phyloP scores from a whole-genome alignment of 1,139 yeast genomes.

The Debaryomyces coudertii region DNA sequence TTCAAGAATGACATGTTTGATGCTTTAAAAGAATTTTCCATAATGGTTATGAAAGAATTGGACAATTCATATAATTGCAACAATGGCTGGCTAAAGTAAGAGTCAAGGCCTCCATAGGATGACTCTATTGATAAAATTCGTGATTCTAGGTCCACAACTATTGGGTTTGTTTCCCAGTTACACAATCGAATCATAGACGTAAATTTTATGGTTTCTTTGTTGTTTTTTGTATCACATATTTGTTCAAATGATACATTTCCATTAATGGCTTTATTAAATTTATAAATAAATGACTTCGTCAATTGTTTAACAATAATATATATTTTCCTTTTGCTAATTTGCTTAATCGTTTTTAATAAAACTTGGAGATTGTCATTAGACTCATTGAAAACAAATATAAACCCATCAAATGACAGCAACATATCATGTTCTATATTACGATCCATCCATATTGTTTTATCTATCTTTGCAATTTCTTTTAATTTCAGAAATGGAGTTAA shows the following conservation, averaged over 20 bases:
- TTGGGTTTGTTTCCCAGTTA: conserved; percentile 39
- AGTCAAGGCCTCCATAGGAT: conserved; percentile 25
- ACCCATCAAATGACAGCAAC: conserved; percentile 28
- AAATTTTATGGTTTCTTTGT: conserved; percentile 18
- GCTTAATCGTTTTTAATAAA: conserved; percentile 14
- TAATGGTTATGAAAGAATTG: conserved; percentile 28
- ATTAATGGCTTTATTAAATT: conserved; percentile 28
- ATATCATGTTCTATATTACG: conserved; percentile 23
- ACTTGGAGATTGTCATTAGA: conserved; percentile 22
- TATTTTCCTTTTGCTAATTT: conserved; percentile 20
- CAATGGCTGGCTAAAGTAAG: conserved; percentile 42
- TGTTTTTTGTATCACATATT: conserved; percentile 14
- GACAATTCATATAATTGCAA: conserved; percentile 33
- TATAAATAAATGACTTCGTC: conserved; percentile 30
- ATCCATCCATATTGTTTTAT: conserved; percentile 62
- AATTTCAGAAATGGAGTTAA: conserved; percentile 63
- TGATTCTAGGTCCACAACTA: conserved; percentile 23
- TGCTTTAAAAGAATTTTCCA: conserved; percentile 21
- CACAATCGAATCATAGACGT: conserved; percentile 28
- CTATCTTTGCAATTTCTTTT: conserved; percentile 59
- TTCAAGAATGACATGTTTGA: conserved; percentile 24
- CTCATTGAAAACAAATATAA: conserved; percentile 39
- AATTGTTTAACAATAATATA: conserved; percentile 38
- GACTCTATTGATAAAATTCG: conserved; percentile 27
- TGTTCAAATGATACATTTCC: conserved; percentile 27